A percentile compares a stretch with the other conserved stretches of the same genome.
Conservation (phyloP, 495 filamentous ascomycete genomes). For the Penicillium daleae region DNA sequence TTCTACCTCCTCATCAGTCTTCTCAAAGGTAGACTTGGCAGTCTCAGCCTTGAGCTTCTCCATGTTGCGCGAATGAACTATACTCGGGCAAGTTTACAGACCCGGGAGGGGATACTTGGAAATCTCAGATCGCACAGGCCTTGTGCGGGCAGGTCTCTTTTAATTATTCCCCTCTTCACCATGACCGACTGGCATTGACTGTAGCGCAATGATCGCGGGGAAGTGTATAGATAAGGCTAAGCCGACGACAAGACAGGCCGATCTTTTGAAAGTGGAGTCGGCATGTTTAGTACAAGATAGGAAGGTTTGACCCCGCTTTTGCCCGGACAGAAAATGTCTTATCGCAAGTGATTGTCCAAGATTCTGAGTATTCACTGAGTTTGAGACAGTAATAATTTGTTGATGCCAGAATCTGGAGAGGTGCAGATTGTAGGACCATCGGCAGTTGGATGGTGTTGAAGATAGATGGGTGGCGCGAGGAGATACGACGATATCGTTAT, state of each 20-base stretch:
- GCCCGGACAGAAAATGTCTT: background rate
- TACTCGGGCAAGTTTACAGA: background rate
- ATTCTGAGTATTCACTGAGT: background rate
- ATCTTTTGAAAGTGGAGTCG: background rate
- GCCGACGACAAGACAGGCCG: background rate
- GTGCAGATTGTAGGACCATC: background rate
- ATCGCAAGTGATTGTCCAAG: background rate
- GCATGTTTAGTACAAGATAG: conserved; percentile 11
- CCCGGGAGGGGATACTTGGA: background rate
- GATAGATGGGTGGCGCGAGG: too few species aligned
- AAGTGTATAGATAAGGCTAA: conserved; percentile 13
- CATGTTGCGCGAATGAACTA: conserved; percentile 15
- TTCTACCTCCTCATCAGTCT: conserved; percentile 30
- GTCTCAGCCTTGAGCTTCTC: conserved; percentile 17
- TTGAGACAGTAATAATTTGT: background rate
- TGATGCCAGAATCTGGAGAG: background rate
- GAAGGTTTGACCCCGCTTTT: conserved; percentile 7
- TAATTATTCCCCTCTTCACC: background rate
- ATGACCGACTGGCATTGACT: background rate
- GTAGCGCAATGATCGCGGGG: conserved; percentile 15
- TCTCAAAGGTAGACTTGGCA: conserved; percentile 15
- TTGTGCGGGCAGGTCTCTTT: conserved; percentile 2
- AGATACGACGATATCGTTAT: too few species aligned
- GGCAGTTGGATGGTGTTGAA: too few species aligned
- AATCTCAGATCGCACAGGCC: background rate